phyloP scores from a whole-genome alignment of 192 early-diverging fungal genomes.

The Cetraspora pellucida region DNA sequence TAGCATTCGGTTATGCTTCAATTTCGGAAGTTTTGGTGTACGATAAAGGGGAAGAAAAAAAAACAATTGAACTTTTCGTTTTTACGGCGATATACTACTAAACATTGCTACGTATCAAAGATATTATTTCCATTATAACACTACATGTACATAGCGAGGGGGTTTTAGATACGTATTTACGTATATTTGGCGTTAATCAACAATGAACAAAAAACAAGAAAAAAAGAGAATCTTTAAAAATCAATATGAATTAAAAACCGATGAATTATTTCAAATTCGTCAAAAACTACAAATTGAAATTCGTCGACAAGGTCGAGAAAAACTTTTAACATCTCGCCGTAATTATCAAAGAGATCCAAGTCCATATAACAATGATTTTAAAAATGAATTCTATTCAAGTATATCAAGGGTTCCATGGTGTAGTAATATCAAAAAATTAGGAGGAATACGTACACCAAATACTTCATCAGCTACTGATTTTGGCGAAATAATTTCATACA shows the following conservation, averaged over 20 bases:
- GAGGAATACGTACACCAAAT: conserved; percentile 19
- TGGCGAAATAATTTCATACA: neutral
- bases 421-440: neutral
- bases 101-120: too few species aligned
- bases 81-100: too few species aligned
- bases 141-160: too few species aligned
- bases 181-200: too few species aligned
- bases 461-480: neutral
- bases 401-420: neutral
- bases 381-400: conserved; percentile 32
- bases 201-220: neutral
- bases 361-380: neutral
- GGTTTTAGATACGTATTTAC: too few species aligned
- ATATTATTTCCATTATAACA: too few species aligned
- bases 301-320: conserved; percentile 52
- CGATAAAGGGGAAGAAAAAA: too few species aligned
- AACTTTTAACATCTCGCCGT: conserved; percentile 51
- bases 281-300: conserved; percentile 50
- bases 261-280: conserved; percentile 47
- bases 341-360: conserved; percentile 34
- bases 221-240: neutral
- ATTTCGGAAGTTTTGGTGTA: too few species aligned
- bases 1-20: too few species aligned
- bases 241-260: neutral
- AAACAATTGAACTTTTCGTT: too few species aligned